These are phyloP conservation scores for Arachnomyces sp. DNA, from an alignment of 2,329 filamentous ascomycete genomes.

Conservation along the genomic window DNA sequence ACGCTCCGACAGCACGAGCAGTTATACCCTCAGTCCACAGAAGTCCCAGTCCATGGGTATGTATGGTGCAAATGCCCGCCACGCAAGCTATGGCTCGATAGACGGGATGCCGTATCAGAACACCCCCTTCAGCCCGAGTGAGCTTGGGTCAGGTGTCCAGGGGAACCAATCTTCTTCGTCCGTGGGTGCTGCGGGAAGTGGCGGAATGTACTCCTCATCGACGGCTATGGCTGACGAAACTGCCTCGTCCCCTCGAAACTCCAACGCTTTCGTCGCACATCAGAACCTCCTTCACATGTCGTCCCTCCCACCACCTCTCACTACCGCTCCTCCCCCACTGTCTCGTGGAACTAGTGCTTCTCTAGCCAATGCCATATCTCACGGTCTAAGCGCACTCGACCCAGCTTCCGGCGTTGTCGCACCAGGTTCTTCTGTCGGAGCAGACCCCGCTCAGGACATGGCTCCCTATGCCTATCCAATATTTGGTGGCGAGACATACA, in stretches of 20 bases:
- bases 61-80: constrained; percentile 21
- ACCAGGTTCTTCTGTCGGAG: constrained; percentile 15
- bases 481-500: constrained; percentile 75
- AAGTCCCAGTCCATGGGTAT: constrained; percentile 17
- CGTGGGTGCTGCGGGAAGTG: constrained; percentile 11
- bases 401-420: constrained; percentile 20
- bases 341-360: constrained; percentile 19
- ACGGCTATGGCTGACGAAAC: constrained; percentile 12
- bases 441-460: constrained; percentile 27
- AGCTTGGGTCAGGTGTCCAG: constrained; percentile 13
- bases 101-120: constrained; percentile 11
- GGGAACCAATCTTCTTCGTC: constrained; percentile 6
- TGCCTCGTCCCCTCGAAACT: constrained; percentile 1
- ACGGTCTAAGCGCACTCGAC: constrained; percentile 19
- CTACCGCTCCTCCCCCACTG: constrained; percentile 14
- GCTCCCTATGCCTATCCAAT: constrained; percentile 59
- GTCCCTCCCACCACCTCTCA: constrained; percentile 9
- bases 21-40: constrained; percentile 22
- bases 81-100: constrained; percentile 16
- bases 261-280: constrained; percentile 9
- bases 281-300: constrained; percentile 10
- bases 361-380: constrained; percentile 19
- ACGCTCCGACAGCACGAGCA: constrained; percentile 21
- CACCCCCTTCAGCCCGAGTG: constrained; percentile 12
- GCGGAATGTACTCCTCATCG: constrained; percentile 14